Evolutionary conservation across 768 basidiomycete species (phyloP).

Genomic region (Calocybe cyanea): DNA sequence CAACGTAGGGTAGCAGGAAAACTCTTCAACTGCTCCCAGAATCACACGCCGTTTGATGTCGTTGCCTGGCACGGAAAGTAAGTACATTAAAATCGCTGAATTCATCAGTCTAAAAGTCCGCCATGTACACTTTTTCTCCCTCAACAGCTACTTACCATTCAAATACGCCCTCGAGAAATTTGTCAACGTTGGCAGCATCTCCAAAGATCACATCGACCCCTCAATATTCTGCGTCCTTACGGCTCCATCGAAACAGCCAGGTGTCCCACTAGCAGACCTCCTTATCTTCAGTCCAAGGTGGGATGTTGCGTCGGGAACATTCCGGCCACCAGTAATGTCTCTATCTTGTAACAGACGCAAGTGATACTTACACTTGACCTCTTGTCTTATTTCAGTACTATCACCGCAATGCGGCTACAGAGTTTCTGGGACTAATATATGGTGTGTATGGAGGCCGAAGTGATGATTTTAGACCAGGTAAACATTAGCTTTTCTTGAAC

Average conservation of each 20-base stretch:
- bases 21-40: constrained; percentile 49
- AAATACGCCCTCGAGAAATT: constrained; percentile 67
- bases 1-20: constrained; percentile 47
- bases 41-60: constrained; percentile 69
- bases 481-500: no score
- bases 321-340: constrained; percentile 50
- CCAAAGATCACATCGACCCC: constrained; percentile 68
- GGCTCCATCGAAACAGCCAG: constrained; percentile 55
- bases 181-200: constrained; percentile 58
- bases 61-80: constrained; percentile 71
- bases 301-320: constrained; percentile 58
- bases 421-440: constrained; percentile 63
- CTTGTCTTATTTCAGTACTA: constrained; percentile 40
- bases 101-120: neutral
- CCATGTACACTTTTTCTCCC: neutral
- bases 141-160: constrained; percentile 55
- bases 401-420: constrained; percentile 58
- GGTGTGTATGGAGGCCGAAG: constrained; percentile 63
- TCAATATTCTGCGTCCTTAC: constrained; percentile 69
- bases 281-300: constrained; percentile 62
- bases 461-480: constrained; percentile 58
- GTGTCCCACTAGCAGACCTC: constrained; percentile 59
- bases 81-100: constrained; percentile 19
- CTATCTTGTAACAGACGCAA: neutral
- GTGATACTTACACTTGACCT: neutral